Evolutionary conservation across 106 monocot species (phyloP).

Genomic region (Triglochin maritima): DNA sequence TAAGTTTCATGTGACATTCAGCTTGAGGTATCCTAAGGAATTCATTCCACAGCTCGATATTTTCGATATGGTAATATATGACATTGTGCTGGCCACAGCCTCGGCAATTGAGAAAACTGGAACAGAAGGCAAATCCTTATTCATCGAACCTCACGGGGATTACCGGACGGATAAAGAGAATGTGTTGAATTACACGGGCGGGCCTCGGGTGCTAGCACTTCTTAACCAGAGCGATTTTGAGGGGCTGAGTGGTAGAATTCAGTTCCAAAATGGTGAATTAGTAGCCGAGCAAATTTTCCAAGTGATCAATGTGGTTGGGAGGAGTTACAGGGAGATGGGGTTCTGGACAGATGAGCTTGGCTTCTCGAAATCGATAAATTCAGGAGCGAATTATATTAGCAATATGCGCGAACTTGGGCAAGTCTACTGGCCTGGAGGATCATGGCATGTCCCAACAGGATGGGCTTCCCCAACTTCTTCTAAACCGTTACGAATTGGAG

Average conservation of each 20-base stretch:
- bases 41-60: background rate
- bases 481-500: conserved; percentile 10
- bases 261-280: conserved; percentile 5
- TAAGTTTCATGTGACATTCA: conserved; percentile 1
- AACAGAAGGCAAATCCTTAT: background rate
- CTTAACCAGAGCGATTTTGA: conserved; percentile 3
- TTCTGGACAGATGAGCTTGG: conserved; percentile 13
- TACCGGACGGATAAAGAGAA: background rate
- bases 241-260: conserved; percentile 11
- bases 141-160: background rate
- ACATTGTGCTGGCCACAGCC: conserved; percentile 9
- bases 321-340: conserved; percentile 19
- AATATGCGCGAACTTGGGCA: conserved; percentile 8
- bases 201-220: background rate
- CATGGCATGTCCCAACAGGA: conserved; percentile 10
- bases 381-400: background rate
- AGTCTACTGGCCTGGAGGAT: conserved; percentile 19
- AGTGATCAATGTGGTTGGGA: conserved; percentile 17
- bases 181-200: background rate
- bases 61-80: conserved; percentile 5
- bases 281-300: background rate
- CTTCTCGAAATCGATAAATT: conserved; percentile 4
- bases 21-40: conserved; percentile 11
- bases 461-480: conserved; percentile 4
- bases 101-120: conserved; percentile 1